These are phyloP conservation scores for Apiotrichum veenhuisii DNA, from an alignment of 1,284 basidiomycete genomes.

Conservation along the genomic window DNA sequence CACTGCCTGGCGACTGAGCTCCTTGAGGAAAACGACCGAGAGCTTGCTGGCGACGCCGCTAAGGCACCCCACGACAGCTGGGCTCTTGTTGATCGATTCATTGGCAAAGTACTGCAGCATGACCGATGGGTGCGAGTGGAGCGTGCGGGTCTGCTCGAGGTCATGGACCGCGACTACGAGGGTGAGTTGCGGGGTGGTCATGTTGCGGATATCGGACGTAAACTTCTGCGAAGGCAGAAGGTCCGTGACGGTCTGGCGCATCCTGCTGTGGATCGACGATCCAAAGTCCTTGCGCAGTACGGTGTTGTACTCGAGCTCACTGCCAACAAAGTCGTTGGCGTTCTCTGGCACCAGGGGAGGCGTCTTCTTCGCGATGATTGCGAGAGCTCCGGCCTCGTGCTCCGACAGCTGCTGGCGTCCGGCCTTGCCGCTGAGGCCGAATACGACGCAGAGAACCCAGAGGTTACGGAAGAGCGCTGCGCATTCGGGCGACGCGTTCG, in stretches of 20 bases:
- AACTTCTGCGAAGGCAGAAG: conserved; percentile 63
- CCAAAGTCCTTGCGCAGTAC: conserved; percentile 86
- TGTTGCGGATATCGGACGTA: conserved; percentile 66
- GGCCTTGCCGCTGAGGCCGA: conserved; percentile 67
- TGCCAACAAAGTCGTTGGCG: conserved; percentile 77
- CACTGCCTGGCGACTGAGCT: conserved; percentile 68
- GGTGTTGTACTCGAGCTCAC: conserved; percentile 90
- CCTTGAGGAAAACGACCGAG: conserved; percentile 55
- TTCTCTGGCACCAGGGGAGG: conserved; percentile 80
- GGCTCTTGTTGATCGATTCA: conserved; percentile 72
- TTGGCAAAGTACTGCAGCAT: conserved; percentile 87
- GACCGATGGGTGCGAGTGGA: conserved; percentile 73
- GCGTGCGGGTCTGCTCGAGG: conserved; percentile 81
- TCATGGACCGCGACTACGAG: conserved; percentile 85
- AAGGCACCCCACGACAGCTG: conserved; percentile 58
- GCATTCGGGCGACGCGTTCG: conserved; percentile 60
- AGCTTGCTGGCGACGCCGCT: conserved; percentile 84
- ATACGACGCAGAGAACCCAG: conserved; percentile 80
- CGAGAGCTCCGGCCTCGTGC: conserved; percentile 67
- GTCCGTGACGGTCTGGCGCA: conserved; percentile 62
- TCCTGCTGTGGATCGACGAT: conserved; percentile 66
- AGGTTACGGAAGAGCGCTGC: conserved; percentile 83
- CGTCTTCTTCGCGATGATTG: conserved; percentile 80
- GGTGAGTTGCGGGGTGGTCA: conserved; percentile 79
- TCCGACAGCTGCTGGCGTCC: conserved; percentile 38